Base-by-base conservation (phyloP, 2,329 filamentous ascomycete species). In the Davidsoniella neocaledoniae region DNA sequence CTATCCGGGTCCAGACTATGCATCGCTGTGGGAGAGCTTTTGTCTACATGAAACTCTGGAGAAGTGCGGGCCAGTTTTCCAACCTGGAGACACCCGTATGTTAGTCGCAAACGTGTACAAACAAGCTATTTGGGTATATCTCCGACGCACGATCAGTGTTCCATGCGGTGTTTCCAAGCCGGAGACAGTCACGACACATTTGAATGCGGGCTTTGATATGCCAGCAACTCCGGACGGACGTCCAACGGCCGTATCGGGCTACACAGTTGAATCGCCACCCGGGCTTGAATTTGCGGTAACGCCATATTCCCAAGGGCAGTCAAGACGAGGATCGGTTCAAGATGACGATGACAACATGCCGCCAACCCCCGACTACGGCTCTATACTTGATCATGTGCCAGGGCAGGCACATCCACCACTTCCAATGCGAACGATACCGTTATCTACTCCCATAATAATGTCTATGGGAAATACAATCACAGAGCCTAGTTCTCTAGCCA, bases 21-120 rank as follows among this genome's bases (percentile, higher is more conserved):
- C 41, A 14, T 36, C 23, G 3, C 16, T 38, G 8, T 49, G 48
- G 48, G 41, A 49, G 33, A n/a, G 17, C 2, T 49, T 25, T 39
- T 25, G 19, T 48, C 87, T 94, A 57, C 83, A 93, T 56, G 73
- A 73, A 12, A 79, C 75, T 4, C 80, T 94, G 48, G 73, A 79
- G 5, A 72, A 76, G 12, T 94, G 87, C 87, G 72, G 74, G 21
- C 84, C 85, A 2, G 60, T 64, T 6, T 79, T 74, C 72, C 71
- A 74, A 0, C 59, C 64, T 0, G 73, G 74, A 1, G 77, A 81
- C 55, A 72, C 68, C 56, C 71, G 77, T 16, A 68, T 75, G 46
- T 64, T 68, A 1, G 74, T 77, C 1, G 72, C 69, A 1, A 62
- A 76, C 4, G 65, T 81, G 0, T 81, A 80, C 61, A 76, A 77